Base-by-base conservation (phyloP, 495 filamentous ascomycete genomes). In the Aspergillus ostianus region DNA sequence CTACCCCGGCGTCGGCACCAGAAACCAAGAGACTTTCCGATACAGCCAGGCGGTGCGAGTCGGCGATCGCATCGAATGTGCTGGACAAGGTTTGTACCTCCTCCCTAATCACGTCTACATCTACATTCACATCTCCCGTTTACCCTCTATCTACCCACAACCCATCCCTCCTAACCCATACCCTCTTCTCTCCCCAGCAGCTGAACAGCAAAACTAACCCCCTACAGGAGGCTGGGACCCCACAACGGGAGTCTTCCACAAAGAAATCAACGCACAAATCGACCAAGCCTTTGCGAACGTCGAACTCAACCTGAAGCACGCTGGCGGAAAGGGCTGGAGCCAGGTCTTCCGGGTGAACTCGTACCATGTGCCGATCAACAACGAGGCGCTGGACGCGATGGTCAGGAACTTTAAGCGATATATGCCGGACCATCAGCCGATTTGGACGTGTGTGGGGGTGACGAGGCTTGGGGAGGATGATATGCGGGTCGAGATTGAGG, bases 401-500 rank as follows among this genome's bases (percentile, higher is more conserved):
- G 66, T 80, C 13, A 55, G 71, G 27, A 79, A 81, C 53, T 74
- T 85, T 49, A 67, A 67, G 64, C 75, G 73, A 30, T 85, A 74
- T 63, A 74, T 80, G 68, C 83, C 80, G 2, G 49, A 77, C 9
- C 79, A 84, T 59, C 61, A 75, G 59, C 80, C 81, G 4, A 62
- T 82, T 27, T 83, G 76, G 80, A 84, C 80, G 0, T 68, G 64
- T 50, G 60, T 85, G 29, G 82, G 77, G 6, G 79, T 83, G 9
- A 53, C 57, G 4, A 60, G 68, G 55, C 61, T 84, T 6, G 80
- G 67, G 6, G 59, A 75, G 48, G 74, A 73, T 57, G 73, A 67
- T 61, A 84, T 84, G 82, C 61, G 73, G n/a, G 76, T 84, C 29
- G 82, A 84, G 67, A 80, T 85, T 63, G 84, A 87, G 64, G 83